Percentiles rank a stretch among this genome's conserved stretches.
Evolutionary conservation across 495 filamentous ascomycete genomes (phyloP).

Genomic region (Parmelia sp.): DNA sequence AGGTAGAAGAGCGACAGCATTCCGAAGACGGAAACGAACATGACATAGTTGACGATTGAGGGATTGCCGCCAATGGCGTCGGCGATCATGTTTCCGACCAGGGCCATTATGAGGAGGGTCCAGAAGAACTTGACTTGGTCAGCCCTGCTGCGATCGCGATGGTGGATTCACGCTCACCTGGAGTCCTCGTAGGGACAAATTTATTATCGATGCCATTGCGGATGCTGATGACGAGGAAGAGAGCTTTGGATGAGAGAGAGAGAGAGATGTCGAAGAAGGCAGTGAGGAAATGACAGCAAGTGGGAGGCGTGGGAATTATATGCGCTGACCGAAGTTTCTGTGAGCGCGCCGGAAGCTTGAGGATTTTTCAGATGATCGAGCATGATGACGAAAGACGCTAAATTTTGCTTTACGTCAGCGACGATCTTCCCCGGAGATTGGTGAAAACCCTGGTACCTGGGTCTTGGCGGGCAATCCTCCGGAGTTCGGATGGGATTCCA

Average conservation of each 20-base stretch:
- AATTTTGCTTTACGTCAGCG: background rate
- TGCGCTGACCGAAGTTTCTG: background rate
- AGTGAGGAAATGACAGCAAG: too few relatives aligned
- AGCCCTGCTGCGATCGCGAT: background rate
- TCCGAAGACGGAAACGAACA: conserved; percentile 59
- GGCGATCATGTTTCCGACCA: conserved; percentile 63
- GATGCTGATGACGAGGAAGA: background rate
- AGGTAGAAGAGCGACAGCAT: conserved; percentile 60
- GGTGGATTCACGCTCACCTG: conserved; percentile 15
- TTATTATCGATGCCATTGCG: conserved; percentile 9
- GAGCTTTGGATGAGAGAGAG: background rate
- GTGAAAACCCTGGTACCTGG: background rate
- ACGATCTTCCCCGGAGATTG: background rate
- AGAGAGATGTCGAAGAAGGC: background rate
- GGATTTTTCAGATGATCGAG: background rate
- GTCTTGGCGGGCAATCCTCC: background rate
- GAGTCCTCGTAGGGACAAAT: conserved; percentile 23
- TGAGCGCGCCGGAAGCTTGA: background rate
- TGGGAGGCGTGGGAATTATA: conserved; percentile 1
- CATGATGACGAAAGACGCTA: background rate
- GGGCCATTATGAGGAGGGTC: conserved; percentile 59
- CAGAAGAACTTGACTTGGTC: conserved; percentile 49
- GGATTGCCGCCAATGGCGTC: conserved; percentile 50
- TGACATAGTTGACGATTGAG: conserved; percentile 55
- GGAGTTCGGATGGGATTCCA: background rate